Base-by-base conservation (phyloP, 441 rosid genomes). In the Hura crepitans region DNA sequence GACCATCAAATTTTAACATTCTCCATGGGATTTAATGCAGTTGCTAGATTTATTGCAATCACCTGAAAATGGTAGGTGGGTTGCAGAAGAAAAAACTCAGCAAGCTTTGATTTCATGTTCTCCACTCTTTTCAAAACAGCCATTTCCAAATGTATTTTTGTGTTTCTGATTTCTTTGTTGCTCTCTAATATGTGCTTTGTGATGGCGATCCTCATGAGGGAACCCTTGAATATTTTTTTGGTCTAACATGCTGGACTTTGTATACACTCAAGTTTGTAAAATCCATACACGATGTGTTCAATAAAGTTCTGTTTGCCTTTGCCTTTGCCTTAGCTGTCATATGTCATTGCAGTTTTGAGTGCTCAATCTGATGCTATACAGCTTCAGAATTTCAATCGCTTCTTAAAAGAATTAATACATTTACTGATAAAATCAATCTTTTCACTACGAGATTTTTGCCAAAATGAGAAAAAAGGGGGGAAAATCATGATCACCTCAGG, bases 1-100 rank as follows among this genome's bases (percentile, higher is more conserved):
- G 87, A 69, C 91, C 96, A 60, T 89, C 97, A 65, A 85, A 84
- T 70, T 93, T 89, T 72, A 84, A 74, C 79, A 67, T 77, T 81
- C 82, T 82, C 57, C 82, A 72, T 63, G 80, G 81, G 60, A 62
- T 31, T 77, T 54, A 81, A 78, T 70, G 79, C 74, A 28, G 71
- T 65, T 28, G 58, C 76, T 22, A 62, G 46, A 35, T 66, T 43
- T 35, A 68, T 13, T 42, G 57, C n/a, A 15, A 42, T 23, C 22
- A 25, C 31, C 31, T 45, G 4, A 53, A 65, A 28, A 61, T 57
- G 61, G 23, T 51, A 4, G 14, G 42, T 50, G 50, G 46, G 18
- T 45, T 12, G n/a, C 6, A 1, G 42, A 58, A 58, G 67, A 33
- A 23, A 25, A 37, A 51, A 20, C 45, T 42, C 50, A 13, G 62